These are phyloP conservation scores for Aspergillus ochraceus DNA, from an alignment of 2,329 filamentous ascomycete species.

Conservation along the genomic window DNA sequence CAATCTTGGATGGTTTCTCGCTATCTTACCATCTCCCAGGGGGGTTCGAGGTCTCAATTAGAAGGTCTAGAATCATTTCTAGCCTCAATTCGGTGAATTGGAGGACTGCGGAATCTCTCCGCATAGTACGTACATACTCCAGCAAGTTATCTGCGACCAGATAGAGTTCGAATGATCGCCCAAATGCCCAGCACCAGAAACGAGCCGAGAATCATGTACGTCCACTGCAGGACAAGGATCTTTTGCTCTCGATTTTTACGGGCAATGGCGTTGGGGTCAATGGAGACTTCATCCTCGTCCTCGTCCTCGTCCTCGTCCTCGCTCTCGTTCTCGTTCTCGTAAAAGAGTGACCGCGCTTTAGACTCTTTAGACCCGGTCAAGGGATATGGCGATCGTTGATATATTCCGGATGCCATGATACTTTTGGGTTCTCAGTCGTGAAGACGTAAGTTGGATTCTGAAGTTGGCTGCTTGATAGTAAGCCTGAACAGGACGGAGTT, in stretches of 20 bases:
- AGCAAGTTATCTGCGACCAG: not conserved
- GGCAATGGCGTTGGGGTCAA: not conserved
- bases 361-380: not conserved
- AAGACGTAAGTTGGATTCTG: too few species aligned
- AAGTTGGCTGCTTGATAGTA: too few species aligned
- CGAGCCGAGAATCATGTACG: not conserved
- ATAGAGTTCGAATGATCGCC: not conserved
- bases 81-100: too few species aligned
- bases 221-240: not conserved
- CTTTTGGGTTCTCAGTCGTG: not conserved
- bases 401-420: not conserved
- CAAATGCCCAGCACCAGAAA: not conserved
- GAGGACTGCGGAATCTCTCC: too few species aligned
- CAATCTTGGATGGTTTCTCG: not conserved
- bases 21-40: too few species aligned
- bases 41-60: too few species aligned
- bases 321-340: too few species aligned
- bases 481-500: too few species aligned
- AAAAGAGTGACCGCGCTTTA: not conserved
- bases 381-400: not conserved
- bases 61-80: too few species aligned
- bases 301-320: not conserved
- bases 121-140: not conserved
- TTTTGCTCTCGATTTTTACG: not conserved
- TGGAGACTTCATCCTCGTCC: not conserved